Base-by-base conservation (phyloP, 441 rosid species). In the Theobroma grandiflorum region DNA sequence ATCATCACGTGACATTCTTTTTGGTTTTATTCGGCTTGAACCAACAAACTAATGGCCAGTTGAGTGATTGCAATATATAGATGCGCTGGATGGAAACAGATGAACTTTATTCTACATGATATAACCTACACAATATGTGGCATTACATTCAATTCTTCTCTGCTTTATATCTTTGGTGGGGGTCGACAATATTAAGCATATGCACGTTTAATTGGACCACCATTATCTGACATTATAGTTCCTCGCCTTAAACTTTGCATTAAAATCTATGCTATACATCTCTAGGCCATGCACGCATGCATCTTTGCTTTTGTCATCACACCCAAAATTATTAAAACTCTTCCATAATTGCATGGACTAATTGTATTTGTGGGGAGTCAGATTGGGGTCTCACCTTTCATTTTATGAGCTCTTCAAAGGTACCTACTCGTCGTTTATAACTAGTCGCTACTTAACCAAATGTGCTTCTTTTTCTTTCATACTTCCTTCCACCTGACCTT, bases 131-230 rank as follows among this genome's bases (percentile, higher is more conserved):
- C 47, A 35, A 53, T 72, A 26, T 26, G 49, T 45, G 7, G 49
- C 8, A 8, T 6, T 45, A 45, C 49, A 45, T 0, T 45, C 42
- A 67, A 42, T 68, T 68, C 37, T 68, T 43, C 49, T 45, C 33
- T 68, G 53, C 53, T 16, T 42, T 42, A 43, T n/a, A 67, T 43
- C 43, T 72, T 57, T 58, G 67, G 67, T 42, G 77, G 77, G 52
- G 77, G 14, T 42, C 16, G 64, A 38, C 49, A 53, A 72, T 72
- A 72, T 53, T 35, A 53, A 52, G 47, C 61, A 50, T 16, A 4
- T 37, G 47, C 47, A 72, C 63, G 64, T 55, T 55, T 31, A 31
- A 7, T 49, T 71, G 75, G 75, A 50, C 75, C 75, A 71, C 75
- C 61, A 71, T 37, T 18, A 38, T n/a, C 64, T 16, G 63, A 53